Conservation (phyloP, 2,329 filamentous ascomycete species). For the Dactylonectria estremocensis region DNA sequence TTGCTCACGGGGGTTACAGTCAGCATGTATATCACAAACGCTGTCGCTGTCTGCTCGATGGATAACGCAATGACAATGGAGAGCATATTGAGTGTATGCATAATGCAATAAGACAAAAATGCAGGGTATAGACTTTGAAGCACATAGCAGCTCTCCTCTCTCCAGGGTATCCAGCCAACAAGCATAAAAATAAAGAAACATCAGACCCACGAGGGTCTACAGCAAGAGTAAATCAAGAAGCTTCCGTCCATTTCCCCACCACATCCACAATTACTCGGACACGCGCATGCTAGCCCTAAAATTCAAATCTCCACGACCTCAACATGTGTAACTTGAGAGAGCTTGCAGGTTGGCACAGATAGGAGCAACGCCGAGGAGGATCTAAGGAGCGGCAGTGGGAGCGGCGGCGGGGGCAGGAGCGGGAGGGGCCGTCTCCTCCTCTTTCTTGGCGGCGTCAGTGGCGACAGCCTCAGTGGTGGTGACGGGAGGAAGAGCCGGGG, state of each 20-base stretch:
- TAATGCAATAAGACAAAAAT: conserved; percentile 40
- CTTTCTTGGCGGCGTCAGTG: conserved; percentile 44
- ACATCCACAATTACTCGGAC: conserved; percentile 16
- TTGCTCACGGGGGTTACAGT: not conserved
- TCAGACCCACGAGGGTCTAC: conserved; percentile 11
- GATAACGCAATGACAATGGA: not conserved
- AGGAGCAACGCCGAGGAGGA: conserved; percentile 8
- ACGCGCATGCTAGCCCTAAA: conserved; percentile 14
- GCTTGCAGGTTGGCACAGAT: conserved; percentile 28
- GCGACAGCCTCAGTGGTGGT: conserved; percentile 32
- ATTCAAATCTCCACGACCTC: conserved; percentile 18
- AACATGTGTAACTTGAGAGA: conserved; percentile 17
- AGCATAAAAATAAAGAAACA: conserved; percentile 41
- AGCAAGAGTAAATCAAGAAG: conserved; percentile 9
- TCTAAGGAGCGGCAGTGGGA: conserved; percentile 44
- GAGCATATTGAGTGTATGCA: conserved; percentile 20
- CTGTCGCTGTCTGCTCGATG: not conserved
- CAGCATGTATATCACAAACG: not conserved
- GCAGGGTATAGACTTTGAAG: conserved; percentile 53
- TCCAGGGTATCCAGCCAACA: conserved; percentile 53
- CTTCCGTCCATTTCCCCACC: conserved; percentile 15
- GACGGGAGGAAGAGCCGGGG: conserved; percentile 36
- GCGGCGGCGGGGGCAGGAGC: conserved; percentile 39
- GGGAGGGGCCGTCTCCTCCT: conserved; percentile 38
- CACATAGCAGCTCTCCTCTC: conserved; percentile 47